A percentile compares a stretch with the other conserved stretches of the same genome.
These are phyloP conservation scores for Solioccasus polychromus DNA, from an alignment of 768 basidiomycete species.

Conservation along the genomic window DNA sequence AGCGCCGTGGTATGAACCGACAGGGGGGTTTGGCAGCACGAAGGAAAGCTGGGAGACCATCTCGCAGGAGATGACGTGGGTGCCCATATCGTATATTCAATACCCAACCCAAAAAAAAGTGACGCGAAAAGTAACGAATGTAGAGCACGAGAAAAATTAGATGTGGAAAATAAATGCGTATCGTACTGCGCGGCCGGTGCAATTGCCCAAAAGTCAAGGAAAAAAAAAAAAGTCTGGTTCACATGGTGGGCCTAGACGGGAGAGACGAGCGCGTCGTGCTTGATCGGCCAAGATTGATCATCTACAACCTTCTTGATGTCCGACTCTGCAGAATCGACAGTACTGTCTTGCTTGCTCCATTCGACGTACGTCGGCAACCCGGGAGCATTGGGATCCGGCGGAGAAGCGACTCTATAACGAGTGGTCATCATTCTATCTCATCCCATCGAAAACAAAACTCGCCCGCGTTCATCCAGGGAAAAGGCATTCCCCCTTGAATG, in stretches of 20 bases:
- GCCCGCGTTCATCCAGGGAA: conserved; percentile 21
- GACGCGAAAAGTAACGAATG: too few species aligned
- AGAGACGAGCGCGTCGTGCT: conserved; percentile 1
- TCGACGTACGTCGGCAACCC: conserved; percentile 20
- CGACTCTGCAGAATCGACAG: conserved; percentile 4
- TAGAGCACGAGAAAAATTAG: too few species aligned
- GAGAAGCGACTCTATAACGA: conserved; percentile 11
- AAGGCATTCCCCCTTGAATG: conserved; percentile 10
- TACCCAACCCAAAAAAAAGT: too few species aligned
- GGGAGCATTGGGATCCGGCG: conserved; percentile 2
- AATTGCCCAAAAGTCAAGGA: too few species aligned
- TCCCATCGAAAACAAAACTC: background rate
- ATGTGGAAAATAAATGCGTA: too few species aligned
- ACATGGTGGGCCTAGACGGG: too few species aligned
- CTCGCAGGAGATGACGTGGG: conserved; percentile 71
- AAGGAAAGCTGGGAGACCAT: conserved; percentile 67
- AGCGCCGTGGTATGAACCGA: conserved; percentile 57
- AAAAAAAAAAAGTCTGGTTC: too few species aligned
- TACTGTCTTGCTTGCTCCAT: conserved; percentile 4
- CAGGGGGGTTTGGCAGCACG: conserved; percentile 60
- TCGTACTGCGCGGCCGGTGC: too few species aligned
- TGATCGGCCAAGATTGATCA: background rate
- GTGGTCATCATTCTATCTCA: background rate
- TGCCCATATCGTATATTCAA: too few species aligned
- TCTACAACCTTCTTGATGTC: conserved; percentile 6